Percentiles rank a stretch among this genome's conserved stretches.
Conservation (phyloP, 164 flowering plant genomes). For the Nelumbo lutea region DNA sequence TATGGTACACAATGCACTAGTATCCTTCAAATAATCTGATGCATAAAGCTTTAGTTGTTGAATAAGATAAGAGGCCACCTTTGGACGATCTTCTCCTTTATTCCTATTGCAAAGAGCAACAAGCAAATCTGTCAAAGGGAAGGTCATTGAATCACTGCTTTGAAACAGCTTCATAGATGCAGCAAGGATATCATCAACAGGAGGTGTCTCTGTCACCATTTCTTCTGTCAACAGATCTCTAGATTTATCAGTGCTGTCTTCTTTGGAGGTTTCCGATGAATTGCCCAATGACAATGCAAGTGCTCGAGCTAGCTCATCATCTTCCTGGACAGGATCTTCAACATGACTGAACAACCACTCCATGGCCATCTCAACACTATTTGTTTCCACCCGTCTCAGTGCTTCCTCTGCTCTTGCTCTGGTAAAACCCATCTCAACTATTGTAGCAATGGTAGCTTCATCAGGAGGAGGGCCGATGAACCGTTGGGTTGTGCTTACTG, state of each 20-base stretch:
- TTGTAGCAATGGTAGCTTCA: constrained; percentile 77
- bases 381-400: constrained; percentile 67
- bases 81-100: constrained; percentile 85
- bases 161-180: constrained; percentile 70
- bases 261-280: constrained; percentile 67
- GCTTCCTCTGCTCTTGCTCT: constrained; percentile 96
- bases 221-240: constrained; percentile 48
- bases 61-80: constrained; percentile 58
- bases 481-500: constrained; percentile 49
- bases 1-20: constrained; percentile 45
- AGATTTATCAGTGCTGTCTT: constrained; percentile 49
- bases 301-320: constrained; percentile 94
- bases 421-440: constrained; percentile 93
- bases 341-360: constrained; percentile 90
- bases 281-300: constrained; percentile 87
- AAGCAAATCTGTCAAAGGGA: constrained; percentile 74
- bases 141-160: constrained; percentile 65
- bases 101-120: constrained; percentile 71
- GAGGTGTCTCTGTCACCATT: constrained; percentile 52
- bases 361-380: constrained; percentile 97
- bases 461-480: constrained; percentile 73
- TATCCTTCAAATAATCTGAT: constrained; percentile 52
- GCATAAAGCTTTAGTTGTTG: constrained; percentile 72
- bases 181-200: constrained; percentile 77
- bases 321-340: constrained; percentile 94